Conservation (phyloP, 176 grass and related monocot genomes). For the Elymus sibiricus region DNA sequence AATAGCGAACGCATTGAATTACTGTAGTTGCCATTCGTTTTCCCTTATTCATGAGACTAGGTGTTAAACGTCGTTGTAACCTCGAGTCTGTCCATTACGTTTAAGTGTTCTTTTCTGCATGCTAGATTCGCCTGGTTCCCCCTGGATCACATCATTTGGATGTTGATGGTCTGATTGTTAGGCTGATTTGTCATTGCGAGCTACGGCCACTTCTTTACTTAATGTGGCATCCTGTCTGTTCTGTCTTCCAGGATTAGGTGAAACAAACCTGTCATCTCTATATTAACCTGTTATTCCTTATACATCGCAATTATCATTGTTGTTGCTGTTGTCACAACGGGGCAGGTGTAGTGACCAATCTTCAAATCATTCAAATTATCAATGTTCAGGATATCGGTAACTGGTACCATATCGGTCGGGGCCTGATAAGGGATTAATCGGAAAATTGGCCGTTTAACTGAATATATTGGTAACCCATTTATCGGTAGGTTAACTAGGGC, state of each 20-base stretch:
- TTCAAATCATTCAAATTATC: too few relatives aligned
- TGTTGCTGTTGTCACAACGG: background rate
- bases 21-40: background rate
- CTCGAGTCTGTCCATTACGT: background rate
- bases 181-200: conserved; percentile 27
- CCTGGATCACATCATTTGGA: conserved; percentile 16
- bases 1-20: conserved; percentile 1
- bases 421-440: too few relatives aligned
- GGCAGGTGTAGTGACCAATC: too few relatives aligned
- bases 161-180: conserved; percentile 17
- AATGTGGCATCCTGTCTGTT: conserved; percentile 25
- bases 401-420: too few relatives aligned
- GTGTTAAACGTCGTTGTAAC: background rate
- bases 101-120: background rate
- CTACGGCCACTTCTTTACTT: conserved; percentile 20
- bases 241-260: conserved; percentile 27
- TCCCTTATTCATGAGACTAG: background rate
- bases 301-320: background rate
- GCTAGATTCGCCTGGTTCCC: background rate
- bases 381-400: too few relatives aligned
- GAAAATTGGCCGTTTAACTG: too few relatives aligned
- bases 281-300: background rate
- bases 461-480: too few relatives aligned
- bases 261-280: conserved; percentile 20
- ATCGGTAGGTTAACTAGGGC: too few relatives aligned